Conservation (phyloP, 1,284 basidiomycete species). For the Ganoderma lingzhi region DNA sequence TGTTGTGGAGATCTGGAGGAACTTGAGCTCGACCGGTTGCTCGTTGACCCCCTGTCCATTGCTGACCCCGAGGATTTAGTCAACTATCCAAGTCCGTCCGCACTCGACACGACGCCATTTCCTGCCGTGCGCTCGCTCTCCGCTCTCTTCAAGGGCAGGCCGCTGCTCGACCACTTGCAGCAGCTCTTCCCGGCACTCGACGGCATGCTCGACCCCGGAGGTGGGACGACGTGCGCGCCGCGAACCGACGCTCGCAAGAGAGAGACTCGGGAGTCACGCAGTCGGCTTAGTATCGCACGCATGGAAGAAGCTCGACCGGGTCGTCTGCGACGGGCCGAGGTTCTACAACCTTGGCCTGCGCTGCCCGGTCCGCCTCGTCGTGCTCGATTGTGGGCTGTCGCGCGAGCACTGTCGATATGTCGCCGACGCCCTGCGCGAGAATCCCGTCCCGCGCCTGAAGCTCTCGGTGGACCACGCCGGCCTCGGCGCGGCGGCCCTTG, state of each 20-base stretch:
- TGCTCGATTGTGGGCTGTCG: too few species aligned
- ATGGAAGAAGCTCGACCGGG: neutral
- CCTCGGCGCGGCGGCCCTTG: neutral
- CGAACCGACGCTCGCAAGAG: neutral
- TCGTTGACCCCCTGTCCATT: neutral
- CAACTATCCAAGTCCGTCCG: neutral
- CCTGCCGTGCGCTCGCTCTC: neutral
- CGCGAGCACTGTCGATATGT: neutral
- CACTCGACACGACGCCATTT: neutral
- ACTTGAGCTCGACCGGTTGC: neutral
- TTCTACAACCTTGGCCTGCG: neutral
- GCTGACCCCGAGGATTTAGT: neutral
- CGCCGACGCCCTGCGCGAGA: neutral
- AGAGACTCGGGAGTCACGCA: neutral
- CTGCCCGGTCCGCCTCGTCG: neutral
- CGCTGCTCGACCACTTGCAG: neutral
- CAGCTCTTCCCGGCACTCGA: neutral
- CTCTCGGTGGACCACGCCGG: neutral
- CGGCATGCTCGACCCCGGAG: neutral
- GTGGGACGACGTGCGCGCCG: neutral
- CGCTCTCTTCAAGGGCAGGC: neutral
- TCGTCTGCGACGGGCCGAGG: neutral
- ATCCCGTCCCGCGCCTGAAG: neutral
- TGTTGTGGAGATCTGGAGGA: neutral
- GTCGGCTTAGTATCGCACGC: neutral